Base-by-base conservation (phyloP, 1,139 yeast species). In the Pichia sp. region DNA sequence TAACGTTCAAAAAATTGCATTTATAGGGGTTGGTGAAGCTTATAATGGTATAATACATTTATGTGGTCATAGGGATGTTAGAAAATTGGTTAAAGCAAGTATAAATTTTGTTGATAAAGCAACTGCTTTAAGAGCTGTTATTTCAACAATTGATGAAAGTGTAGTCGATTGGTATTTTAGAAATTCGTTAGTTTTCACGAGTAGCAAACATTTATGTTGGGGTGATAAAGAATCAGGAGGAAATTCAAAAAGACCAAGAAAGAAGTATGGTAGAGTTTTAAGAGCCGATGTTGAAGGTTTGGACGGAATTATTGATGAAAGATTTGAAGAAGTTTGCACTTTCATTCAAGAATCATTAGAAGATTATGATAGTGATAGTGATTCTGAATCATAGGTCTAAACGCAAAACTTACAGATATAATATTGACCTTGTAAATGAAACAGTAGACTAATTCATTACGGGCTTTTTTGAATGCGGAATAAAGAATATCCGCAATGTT, bases 131-230 rank as follows among this genome's bases (percentile, higher is more conserved):
- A 82, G 87, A 61, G 83, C 96, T 0, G 77, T 91, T 52, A 87
- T 87, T 10, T 93, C 96, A 9, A 77, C 88, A 39, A 83, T 90
- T 69, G 97, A 91, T 67, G 98, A 93, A 67, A 80, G 87, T 31
- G 78, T 87, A 73, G 80, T 87, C 22, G 96, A 90, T 62, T 91
- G 98, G 97, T 93, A 83, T 67, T 90, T 84, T 70, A 84, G 84
- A 58, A 87, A 88, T 61, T 88, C 97, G 1, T 79, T 91, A 30
- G 79, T 93, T 1, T 90, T 91, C 67, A 81, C 96, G 9, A 79
- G 90, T 53, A 73, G 76, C 51, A 77, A 76, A 55, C 95, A 91
- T 65, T 74, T 86, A 5, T 85, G 95, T 60, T 90, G 96, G 96
- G 85, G 79, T 29, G 76, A 73, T 19, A 60, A 57, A 27, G 66